Conservation (phyloP, 176 grass and related monocot species). For the Triticum monococcum region DNA sequence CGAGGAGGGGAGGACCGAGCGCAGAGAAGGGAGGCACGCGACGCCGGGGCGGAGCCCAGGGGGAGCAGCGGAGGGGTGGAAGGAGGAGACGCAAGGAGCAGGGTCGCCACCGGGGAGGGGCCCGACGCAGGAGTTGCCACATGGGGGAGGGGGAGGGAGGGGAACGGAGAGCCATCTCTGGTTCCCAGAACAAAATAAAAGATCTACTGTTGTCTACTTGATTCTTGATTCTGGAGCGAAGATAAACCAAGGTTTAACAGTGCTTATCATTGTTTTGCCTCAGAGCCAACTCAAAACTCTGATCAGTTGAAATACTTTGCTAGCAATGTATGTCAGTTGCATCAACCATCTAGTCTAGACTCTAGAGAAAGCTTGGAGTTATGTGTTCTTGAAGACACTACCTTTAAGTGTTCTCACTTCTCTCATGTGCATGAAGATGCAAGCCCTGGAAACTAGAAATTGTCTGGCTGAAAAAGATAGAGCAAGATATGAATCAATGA, state of each 20-base stretch:
- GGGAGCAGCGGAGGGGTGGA: too few species aligned
- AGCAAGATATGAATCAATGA: constrained; percentile 9
- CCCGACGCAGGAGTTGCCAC: too few species aligned
- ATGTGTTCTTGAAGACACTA: neutral
- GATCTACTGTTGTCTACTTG: neutral
- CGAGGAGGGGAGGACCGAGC: too few species aligned
- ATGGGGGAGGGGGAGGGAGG: too few species aligned
- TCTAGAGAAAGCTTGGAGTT: neutral
- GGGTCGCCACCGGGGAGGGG: too few species aligned
- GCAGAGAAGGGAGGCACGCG: too few species aligned
- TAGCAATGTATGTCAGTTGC: neutral
- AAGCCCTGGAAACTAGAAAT: neutral
- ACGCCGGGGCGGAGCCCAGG: too few species aligned
- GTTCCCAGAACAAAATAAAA: too few species aligned
- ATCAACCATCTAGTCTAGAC: too few species aligned
- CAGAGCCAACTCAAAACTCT: neutral
- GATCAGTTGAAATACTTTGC: neutral
- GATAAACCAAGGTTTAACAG: neutral
- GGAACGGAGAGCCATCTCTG: too few species aligned
- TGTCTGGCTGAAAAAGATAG: neutral
- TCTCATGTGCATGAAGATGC: neutral
- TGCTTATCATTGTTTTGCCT: neutral
- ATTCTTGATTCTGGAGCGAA: neutral
- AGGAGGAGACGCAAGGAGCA: too few species aligned
- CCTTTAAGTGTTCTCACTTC: neutral